Evolutionary conservation across 1,284 basidiomycete genomes (phyloP).

Genomic region (Sparassis latifolia): DNA sequence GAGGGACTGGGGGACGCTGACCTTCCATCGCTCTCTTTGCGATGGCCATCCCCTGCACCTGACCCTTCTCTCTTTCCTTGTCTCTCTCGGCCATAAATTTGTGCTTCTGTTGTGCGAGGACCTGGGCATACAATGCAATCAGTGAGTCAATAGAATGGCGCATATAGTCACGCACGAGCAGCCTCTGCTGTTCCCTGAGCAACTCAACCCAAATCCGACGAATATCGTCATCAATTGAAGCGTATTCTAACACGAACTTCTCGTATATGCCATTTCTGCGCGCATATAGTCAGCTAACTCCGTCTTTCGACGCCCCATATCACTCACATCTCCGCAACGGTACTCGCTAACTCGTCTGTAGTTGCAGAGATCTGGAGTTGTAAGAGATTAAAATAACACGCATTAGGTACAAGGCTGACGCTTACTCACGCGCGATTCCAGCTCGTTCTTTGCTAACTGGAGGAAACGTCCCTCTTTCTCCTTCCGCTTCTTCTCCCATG

Average conservation of each 20-base stretch:
- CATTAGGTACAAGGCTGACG: constrained; percentile 8
- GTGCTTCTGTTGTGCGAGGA: constrained; percentile 13
- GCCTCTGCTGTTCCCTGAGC: constrained; percentile 15
- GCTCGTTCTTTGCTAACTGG: constrained; percentile 20
- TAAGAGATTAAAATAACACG: neutral
- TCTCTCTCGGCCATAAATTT: constrained; percentile 12
- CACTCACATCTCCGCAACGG: constrained; percentile 16
- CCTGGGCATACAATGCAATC: constrained; percentile 4
- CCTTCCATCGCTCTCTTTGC: constrained; percentile 25
- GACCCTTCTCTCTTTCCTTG: constrained; percentile 19
- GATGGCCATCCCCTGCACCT: constrained; percentile 23
- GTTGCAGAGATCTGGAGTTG: constrained; percentile 9
- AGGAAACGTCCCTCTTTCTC: constrained; percentile 29
- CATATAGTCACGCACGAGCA: constrained; percentile 10
- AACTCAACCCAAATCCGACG: constrained; percentile 19
- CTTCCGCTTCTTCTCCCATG: constrained; percentile 33
- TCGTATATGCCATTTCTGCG: constrained; percentile 18
- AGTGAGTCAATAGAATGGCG: neutral
- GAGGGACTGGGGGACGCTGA: constrained; percentile 2
- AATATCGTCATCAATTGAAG: constrained; percentile 20
- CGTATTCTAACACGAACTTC: constrained; percentile 22
- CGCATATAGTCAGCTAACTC: too few species aligned
- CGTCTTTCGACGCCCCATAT: neutral
- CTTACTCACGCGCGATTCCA: constrained; percentile 16
- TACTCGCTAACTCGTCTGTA: constrained; percentile 12